Evolutionary conservation across 2,329 filamentous ascomycete genomes (phyloP), one percentile per base, ranked within the genome.

Genomic region (Fusarium pseudograminearum): DNA sequence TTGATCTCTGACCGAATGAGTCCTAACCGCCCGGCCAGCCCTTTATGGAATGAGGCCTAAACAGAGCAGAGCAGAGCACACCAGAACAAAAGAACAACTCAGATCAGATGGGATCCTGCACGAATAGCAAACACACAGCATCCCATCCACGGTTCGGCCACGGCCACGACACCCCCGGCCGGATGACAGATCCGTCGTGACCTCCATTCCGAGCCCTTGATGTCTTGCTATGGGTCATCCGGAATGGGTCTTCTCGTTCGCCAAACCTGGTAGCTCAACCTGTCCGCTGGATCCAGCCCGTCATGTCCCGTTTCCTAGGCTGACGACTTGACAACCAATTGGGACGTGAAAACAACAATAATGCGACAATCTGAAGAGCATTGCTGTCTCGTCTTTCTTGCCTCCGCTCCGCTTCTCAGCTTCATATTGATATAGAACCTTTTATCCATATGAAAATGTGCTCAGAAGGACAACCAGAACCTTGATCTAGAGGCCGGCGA

Each of bases 211-310:
- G 63, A 66, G 69, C 60, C 69, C 60, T 71, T 65, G 61, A 65
- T 73, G 69, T 74, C 73, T 72, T 55, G 67, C 64, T 60, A 68
- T 70, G 57, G 64, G 30, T 60, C 61, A 65, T 65, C 64, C 51
- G 70, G 57, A 63, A 71, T 69, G 70, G 68, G 62, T 67, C 67
- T 65, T 73, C 24, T 73, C 60, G 55, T 61, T 74, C 70, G 70
- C 72, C 72, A 74, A 69, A 56, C 46, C 36, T 68, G 56, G 68
- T 74, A 75, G 69, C 65, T 75, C 71, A 71, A 75, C 73, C 71
- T 75, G 71, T 53, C 71, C 61, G 73, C 65, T 73, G 73, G 73
- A 75, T 75, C 71, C 70, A 75, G 73, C 73, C 70, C 65, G 67
- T 72, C 70, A 65, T 69, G 66, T 72, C 64, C 72, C 61, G 71